Evolutionary conservation across 441 rosid species (phyloP), one percentile per base, ranked within the genome.

Genomic region (Lepidium campestre): DNA sequence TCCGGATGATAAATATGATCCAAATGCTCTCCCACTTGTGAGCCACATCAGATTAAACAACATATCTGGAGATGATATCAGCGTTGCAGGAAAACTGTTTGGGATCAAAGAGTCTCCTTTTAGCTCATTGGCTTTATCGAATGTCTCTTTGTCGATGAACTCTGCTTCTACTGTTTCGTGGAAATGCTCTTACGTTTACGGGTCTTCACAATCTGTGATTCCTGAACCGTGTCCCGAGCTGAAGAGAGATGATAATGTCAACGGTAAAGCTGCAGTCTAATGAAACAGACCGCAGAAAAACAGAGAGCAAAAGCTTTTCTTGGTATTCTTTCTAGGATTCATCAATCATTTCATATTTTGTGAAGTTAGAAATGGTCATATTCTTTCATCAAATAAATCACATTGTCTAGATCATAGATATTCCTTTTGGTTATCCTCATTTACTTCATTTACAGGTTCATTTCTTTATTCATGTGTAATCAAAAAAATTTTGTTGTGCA

Each of bases 401-500:
- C 67, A 65, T 57, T 32, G 39, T 57, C 58, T 35, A 34, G 20
- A 42, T 56, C 64, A 55, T 14, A 44, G 62, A 53, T 22, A 34
- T 32, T 49, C 19, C 32, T 59, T 65, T 55, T 32, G 56, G 56
- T 29, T 59, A 19, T 29, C 49, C 20, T 10, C 18, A 6, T 4
- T 8, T 49, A n/a, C 37, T 45, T 39, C 14, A 17, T 23, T 49
- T 37, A 67, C 70, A 73, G 77, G 7, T 55, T 67, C 85, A 82
- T 83, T 79, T 84, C 88, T 88, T 88, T 82, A 88, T 91, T 88
- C 95, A 85, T 81, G 79, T 88, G 87, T 80, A 85, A 83, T 20
- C 67, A 85, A 75, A 84, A 78, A 84, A 47, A 78, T 85, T 91
- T 88, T 89, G 82, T 81, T 79, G 85, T 65, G 74, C 58, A 35